Evolutionary conservation across 2,329 filamentous ascomycete species (phyloP), one percentile per base, ranked within the genome.

Genomic region (Neonectria punicea): DNA sequence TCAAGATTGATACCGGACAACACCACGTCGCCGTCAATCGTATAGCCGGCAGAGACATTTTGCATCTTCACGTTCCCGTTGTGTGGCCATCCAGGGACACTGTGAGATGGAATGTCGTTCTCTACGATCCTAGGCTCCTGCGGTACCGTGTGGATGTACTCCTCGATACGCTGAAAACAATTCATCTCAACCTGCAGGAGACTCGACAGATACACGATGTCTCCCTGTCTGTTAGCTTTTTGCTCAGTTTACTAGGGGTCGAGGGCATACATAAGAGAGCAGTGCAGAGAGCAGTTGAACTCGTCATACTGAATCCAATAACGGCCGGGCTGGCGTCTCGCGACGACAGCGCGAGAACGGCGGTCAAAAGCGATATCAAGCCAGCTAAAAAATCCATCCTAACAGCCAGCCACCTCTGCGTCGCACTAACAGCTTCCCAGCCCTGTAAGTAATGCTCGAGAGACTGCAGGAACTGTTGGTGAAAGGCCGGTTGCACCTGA

Each of bases 261-360:
- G 2, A 11, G 44, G 9, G 16, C 59, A 44, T 51, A 61, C 59
- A 61, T 16, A 61, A 30, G 16, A 61, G 20, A 1, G 59, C 18
- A 13, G 59, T 56, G 32, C 59, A 61, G 9, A 61, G 46, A 14
- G 59, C 34, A 2, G 25, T 56, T 6, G 59, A 49, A 20, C 59
- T 61, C 8, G 59, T 61, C 59, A 61, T 61, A n/a, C 59, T 61
- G 36, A 56, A 61, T 11, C 59, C 59, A 22, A 61, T 44, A 9
- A n/a, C 25, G 9, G 53, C 51, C 1, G 59, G 59, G n/a, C 36
- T 57, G 8, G 30, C 51, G 20, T 32, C 30, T 5, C 32, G 3
- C 20, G 34, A 39, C 11, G n/a, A 51, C 4, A 61, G 20, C 6
- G 59, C 28, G 6, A 61, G 39, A 9, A n/a, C 16, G 2, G 59